These are phyloP conservation scores for Oryza meyeriana DNA, from an alignment of 176 grass and related monocot species.

Conservation along the genomic window DNA sequence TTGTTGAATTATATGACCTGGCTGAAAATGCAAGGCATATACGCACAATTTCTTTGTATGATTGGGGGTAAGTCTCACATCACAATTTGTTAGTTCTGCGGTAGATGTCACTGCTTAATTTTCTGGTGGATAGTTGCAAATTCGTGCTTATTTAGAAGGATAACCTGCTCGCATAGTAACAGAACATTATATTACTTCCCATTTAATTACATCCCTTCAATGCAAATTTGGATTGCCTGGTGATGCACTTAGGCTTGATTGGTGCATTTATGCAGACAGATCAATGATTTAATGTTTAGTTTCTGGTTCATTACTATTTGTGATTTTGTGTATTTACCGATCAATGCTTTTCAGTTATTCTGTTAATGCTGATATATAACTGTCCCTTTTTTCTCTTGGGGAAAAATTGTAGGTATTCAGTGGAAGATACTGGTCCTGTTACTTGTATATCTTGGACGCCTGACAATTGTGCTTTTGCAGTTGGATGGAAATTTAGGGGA, in stretches of 20 bases:
- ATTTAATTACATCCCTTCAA: constrained; percentile 1
- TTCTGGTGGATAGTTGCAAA: constrained; percentile 10
- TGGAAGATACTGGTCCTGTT: constrained; percentile 96
- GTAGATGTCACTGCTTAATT: neutral
- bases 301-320: neutral
- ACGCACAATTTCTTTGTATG: constrained; percentile 84
- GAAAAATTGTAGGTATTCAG: constrained; percentile 76
- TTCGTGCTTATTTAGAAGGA: neutral
- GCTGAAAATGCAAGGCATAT: constrained; percentile 64
- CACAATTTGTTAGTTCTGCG: neutral
- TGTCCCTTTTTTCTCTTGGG: neutral
- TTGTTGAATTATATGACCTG: constrained; percentile 92
- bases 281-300: constrained; percentile 1
- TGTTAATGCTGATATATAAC: constrained; percentile 12
- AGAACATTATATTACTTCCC: neutral
- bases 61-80: constrained; percentile 78
- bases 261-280: neutral
- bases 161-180: neutral
- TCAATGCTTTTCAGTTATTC: constrained; percentile 20
- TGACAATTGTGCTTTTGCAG: constrained; percentile 96
- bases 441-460: constrained; percentile 94
- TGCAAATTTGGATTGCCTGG: neutral
- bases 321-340: neutral
- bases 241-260: constrained; percentile 12
- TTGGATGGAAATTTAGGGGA: constrained; percentile 95